A percentile compares a stretch with the other conserved stretches of the same genome.
These are phyloP conservation scores for Blastobotrys malaysiensis DNA, from an alignment of 1,139 yeast genomes.

Conservation along the genomic window DNA sequence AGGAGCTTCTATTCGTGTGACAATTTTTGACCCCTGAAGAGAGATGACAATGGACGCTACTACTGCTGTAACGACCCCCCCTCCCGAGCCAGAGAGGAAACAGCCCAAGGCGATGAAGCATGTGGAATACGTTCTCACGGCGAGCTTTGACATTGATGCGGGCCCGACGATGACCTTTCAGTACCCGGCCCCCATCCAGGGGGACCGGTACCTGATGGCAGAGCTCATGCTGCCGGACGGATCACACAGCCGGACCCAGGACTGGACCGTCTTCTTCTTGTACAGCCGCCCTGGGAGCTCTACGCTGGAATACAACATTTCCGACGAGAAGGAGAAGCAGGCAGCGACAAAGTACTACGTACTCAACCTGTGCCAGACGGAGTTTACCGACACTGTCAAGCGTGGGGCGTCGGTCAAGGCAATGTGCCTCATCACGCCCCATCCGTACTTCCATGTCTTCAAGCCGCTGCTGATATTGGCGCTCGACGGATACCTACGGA, in stretches of 20 bases:
- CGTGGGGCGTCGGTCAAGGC: constrained; percentile 56
- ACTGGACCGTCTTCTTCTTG: constrained; percentile 53
- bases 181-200: constrained; percentile 48
- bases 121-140: constrained; percentile 35
- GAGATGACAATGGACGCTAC: background rate
- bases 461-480: constrained; percentile 54
- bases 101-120: constrained; percentile 15
- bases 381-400: constrained; percentile 41
- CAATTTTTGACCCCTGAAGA: background rate
- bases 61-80: background rate
- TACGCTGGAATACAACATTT: constrained; percentile 24
- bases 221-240: constrained; percentile 66
- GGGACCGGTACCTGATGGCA: constrained; percentile 40
- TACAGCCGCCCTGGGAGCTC: constrained; percentile 34
- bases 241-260: constrained; percentile 55
- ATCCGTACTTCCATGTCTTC: constrained; percentile 51
- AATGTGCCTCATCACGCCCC: constrained; percentile 48
- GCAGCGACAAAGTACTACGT: constrained; percentile 45
- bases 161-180: constrained; percentile 54
- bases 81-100: background rate
- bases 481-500: constrained; percentile 40
- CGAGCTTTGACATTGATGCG: constrained; percentile 60
- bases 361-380: constrained; percentile 53
- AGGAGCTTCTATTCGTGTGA: background rate
- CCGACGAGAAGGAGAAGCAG: constrained; percentile 23